These are phyloP conservation scores for Puccinia novopanici DNA, from an alignment of 1,284 basidiomycete species.

Conservation along the genomic window DNA sequence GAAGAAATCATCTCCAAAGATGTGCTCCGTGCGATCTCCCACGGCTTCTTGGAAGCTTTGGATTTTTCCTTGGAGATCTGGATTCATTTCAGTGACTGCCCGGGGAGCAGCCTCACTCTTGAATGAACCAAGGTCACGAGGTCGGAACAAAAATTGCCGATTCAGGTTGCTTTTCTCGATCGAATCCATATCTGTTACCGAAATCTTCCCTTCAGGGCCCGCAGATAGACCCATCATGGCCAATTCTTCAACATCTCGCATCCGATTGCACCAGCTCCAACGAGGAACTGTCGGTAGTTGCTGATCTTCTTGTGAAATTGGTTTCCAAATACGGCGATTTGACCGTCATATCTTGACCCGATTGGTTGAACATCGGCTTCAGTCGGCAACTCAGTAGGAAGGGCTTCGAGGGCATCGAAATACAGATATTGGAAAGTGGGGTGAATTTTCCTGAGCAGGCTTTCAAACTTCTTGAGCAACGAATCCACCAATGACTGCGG, in stretches of 20 bases:
- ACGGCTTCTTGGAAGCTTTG: constrained; percentile 89
- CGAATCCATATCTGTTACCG: constrained; percentile 96
- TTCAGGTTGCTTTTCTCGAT: constrained; percentile 99
- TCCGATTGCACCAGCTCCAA: constrained; percentile 96
- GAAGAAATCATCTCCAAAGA: constrained; percentile 90
- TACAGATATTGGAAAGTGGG: constrained; percentile 94
- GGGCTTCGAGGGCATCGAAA: constrained; percentile 95
- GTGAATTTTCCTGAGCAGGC: constrained; percentile 91
- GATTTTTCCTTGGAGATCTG: constrained; percentile 85
- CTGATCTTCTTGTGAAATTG: constrained; percentile 89
- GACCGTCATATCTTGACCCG: constrained; percentile 81
- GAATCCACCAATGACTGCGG: constrained; percentile 94
- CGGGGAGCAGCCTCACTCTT: constrained; percentile 92
- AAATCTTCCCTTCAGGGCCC: constrained; percentile 77
- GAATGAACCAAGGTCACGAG: constrained; percentile 96
- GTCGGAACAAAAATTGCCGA: constrained; percentile 94
- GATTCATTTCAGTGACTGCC: constrained; percentile 96
- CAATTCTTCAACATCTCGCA: constrained; percentile 99
- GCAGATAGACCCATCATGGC: constrained; percentile 95
- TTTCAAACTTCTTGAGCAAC: constrained; percentile 98
- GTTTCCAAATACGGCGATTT: constrained; percentile 93
- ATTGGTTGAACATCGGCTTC: constrained; percentile 83
- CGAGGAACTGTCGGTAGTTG: constrained; percentile 90
- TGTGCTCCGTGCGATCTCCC: constrained; percentile 81
- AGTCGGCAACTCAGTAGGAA: constrained; percentile 68